Conservation (phyloP, 306 rosid genomes). For the Fragaria iinumae region DNA sequence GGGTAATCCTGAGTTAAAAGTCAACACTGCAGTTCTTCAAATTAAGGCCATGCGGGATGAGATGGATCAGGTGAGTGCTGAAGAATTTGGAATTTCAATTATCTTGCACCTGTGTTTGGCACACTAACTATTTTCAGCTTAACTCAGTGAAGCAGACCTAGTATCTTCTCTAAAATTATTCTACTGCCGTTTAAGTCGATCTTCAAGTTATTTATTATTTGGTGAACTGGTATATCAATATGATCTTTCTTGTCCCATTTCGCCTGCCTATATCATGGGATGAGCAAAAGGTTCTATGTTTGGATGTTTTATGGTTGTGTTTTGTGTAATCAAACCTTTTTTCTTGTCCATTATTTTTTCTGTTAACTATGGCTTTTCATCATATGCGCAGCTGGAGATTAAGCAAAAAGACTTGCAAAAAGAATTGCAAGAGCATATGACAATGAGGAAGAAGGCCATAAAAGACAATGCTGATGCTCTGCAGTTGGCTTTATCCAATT, state of each 20-base stretch:
- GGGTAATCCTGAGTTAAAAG: slow-evolving; percentile 74
- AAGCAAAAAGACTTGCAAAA: slow-evolving; percentile 37
- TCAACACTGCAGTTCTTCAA: slow-evolving; percentile 34
- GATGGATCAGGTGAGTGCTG: too few species aligned
- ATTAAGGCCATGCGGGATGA: slow-evolving; percentile 11
- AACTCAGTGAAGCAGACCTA: neutral
- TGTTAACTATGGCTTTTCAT: slow-evolving; percentile 7
- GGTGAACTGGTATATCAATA: neutral
- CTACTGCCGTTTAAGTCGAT: neutral
- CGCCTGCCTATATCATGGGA: neutral
- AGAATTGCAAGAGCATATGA: slow-evolving; percentile 65
- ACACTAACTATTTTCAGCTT: too few species aligned
- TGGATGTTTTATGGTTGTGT: neutral
- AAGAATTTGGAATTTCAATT: too few species aligned
- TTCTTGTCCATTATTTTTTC: slow-evolving; percentile 1
- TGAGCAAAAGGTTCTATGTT: neutral
- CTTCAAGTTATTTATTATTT: neutral
- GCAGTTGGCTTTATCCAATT: slow-evolving; percentile 50
- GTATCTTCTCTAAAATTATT: slow-evolving; percentile 13
- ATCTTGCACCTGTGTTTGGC: too few species aligned
- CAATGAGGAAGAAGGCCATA: slow-evolving; percentile 38
- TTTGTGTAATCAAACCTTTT: neutral
- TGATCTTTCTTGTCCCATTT: too few species aligned
- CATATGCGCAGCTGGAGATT: slow-evolving; percentile 53
- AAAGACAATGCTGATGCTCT: too few species aligned